Percentiles rank a stretch among this genome's conserved stretches.
These are phyloP conservation scores for Polyporus arcularius DNA, from an alignment of 768 basidiomycete species.

Conservation along the genomic window DNA sequence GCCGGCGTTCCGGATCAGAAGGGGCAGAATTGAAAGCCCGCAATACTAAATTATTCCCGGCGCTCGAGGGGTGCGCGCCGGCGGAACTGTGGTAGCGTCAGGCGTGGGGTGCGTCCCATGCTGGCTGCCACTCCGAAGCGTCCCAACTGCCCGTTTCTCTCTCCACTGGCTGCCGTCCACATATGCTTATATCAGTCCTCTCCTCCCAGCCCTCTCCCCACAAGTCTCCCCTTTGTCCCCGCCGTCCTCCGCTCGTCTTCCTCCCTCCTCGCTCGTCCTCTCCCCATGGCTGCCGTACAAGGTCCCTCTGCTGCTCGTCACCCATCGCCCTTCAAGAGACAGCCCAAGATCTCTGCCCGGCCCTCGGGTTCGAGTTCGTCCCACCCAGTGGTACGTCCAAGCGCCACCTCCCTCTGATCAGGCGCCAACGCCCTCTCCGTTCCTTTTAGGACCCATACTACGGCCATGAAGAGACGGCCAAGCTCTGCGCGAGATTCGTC, in stretches of 20 bases:
- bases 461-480: slow-evolving; percentile 45
- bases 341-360: slow-evolving; percentile 20
- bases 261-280: slow-evolving; percentile 4
- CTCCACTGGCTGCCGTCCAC: neutral
- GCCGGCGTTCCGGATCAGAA: slow-evolving; percentile 18
- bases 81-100: neutral
- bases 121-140: neutral
- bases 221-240: slow-evolving; percentile 18
- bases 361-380: slow-evolving; percentile 6
- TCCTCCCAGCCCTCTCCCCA: slow-evolving; percentile 9
- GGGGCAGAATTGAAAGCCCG: slow-evolving; percentile 6
- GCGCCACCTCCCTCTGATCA: slow-evolving; percentile 9
- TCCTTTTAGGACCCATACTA: slow-evolving; percentile 27
- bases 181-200: slow-evolving; percentile 22
- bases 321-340: slow-evolving; percentile 31
- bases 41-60: neutral
- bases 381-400: slow-evolving; percentile 14
- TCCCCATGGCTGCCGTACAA: slow-evolving; percentile 30
- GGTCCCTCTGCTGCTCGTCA: slow-evolving; percentile 30
- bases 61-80: neutral
- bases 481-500: slow-evolving; percentile 45
- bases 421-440: neutral
- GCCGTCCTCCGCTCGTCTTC: slow-evolving; percentile 16
- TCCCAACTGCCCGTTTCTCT: neutral
- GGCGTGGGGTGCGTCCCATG: neutral